Conservation (phyloP, 176 grass and related monocot genomes). For the Bonia amplexicaulis region DNA sequence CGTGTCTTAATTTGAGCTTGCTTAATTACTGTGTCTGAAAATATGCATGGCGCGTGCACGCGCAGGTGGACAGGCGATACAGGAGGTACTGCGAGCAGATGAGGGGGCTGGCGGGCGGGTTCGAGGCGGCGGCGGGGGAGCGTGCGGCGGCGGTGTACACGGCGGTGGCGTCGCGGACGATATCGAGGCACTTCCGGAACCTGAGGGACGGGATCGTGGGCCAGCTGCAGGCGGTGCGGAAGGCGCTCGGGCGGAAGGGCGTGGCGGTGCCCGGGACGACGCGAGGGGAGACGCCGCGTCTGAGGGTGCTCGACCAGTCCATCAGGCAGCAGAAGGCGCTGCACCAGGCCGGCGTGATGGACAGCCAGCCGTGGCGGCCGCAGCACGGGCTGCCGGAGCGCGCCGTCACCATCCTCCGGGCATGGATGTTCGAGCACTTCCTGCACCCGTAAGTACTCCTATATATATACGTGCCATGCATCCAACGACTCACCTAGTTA, state of each 20-base stretch:
- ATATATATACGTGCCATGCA: background rate
- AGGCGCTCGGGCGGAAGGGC: conserved; percentile 77
- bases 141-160: conserved; percentile 66
- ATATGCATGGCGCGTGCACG: background rate
- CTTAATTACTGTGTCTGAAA: background rate
- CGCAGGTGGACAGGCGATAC: conserved; percentile 83
- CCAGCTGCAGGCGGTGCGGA: conserved; percentile 49
- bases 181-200: conserved; percentile 75
- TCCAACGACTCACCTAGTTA: background rate
- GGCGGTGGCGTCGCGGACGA: conserved; percentile 61
- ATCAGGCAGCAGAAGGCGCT: conserved; percentile 71
- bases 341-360: conserved; percentile 54
- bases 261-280: conserved; percentile 38
- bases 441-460: conserved; percentile 66
- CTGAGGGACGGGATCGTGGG: conserved; percentile 69
- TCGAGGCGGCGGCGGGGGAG: conserved; percentile 72
- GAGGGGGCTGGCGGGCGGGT: conserved; percentile 45
- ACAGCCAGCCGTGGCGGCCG: conserved; percentile 75
- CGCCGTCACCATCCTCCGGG: conserved; percentile 80
- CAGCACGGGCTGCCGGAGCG: conserved; percentile 78
- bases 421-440: conserved; percentile 95
- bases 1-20: conserved; percentile 1
- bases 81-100: conserved; percentile 83
- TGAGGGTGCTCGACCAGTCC: conserved; percentile 78
- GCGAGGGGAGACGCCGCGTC: conserved; percentile 69